Evolutionary conservation across 352 stramenopile species (phyloP), one percentile per base, ranked within the genome.

Genomic region (Achlya hypogyna): DNA sequence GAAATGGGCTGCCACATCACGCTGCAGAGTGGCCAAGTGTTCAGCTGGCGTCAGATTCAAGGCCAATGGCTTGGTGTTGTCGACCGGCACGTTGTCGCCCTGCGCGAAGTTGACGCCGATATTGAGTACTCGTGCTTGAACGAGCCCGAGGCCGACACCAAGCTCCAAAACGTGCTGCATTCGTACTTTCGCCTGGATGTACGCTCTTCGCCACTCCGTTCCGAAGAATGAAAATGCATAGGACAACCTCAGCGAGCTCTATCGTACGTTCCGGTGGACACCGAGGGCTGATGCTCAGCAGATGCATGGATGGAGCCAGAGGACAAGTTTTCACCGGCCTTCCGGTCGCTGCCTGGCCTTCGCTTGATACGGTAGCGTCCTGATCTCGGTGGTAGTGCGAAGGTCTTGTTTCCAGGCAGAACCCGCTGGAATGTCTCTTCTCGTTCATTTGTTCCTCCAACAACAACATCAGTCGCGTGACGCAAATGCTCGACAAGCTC

Each of bases 401-500:
- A n/a, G n/a, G n/a, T n/a, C n/a, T n/a, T n/a, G n/a, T n/a, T n/a
- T 9, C 23, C 22, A 70, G 63, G 5, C 96, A 99, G 72, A 89
- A 98, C 71, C 95, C 95, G 3, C 79, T 96, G 28, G 96, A 99
- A 76, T 98, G 95, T 75, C 78, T 99, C 28, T 91, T 98, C 66
- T 96, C 88, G 34, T 99, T 99, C 78, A 98, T 99, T 51, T 99
- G 95, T 75, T 98, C 88, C 22, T 98, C 87, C 62, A 99, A 99
- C 79, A 99, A 99, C 79, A 98, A 99, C 75, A 99, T 99, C 74
- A 72, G 85, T 43, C 77, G 97, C 31, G 99, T 99, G 71, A 88
- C 88, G 38, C 81, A 91, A 32, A 98, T 99, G 86, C 73, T 99
- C 20, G 75, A 88, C 51, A 85, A 86, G 29, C 86, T 99, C 63